A percentile compares a stretch with the other conserved stretches of the same genome.
These are phyloP conservation scores for Erythrophleum ivorense DNA, from an alignment of 331 rosid genomes.

Conservation along the genomic window DNA sequence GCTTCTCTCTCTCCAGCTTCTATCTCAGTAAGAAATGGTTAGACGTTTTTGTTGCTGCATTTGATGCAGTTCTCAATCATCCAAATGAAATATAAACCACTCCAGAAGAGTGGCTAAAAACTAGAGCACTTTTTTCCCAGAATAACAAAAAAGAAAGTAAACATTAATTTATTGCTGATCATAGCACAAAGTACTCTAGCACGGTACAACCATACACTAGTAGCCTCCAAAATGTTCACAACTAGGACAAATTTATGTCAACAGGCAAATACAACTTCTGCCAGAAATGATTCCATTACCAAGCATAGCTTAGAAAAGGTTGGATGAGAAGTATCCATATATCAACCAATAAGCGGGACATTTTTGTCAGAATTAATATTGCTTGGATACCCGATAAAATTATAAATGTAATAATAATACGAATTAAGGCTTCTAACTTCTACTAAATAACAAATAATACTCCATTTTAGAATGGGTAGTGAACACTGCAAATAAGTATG, in stretches of 20 bases:
- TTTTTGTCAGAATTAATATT: neutral
- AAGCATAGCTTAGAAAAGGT: neutral
- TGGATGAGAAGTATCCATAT: neutral
- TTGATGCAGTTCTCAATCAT: neutral
- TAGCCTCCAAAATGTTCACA: neutral
- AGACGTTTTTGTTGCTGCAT: neutral
- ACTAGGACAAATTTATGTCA: neutral
- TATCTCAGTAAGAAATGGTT: neutral
- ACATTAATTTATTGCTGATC: neutral
- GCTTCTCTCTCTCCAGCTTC: conserved; percentile 1
- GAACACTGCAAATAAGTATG: neutral
- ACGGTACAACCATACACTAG: neutral
- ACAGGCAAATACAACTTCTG: neutral
- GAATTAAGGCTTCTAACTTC: neutral
- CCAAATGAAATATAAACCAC: conserved; percentile 21
- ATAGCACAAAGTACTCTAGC: neutral
- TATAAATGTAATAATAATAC: neutral
- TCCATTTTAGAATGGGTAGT: neutral
- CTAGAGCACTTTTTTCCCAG: neutral
- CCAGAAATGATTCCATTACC: neutral
- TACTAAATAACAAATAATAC: neutral
- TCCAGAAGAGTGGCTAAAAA: neutral
- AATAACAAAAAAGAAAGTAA: neutral
- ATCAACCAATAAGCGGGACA: neutral
- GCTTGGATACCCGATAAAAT: neutral